These are phyloP conservation scores for Dryas integrifolia DNA, from an alignment of 331 rosid genomes.

Conservation along the genomic window DNA sequence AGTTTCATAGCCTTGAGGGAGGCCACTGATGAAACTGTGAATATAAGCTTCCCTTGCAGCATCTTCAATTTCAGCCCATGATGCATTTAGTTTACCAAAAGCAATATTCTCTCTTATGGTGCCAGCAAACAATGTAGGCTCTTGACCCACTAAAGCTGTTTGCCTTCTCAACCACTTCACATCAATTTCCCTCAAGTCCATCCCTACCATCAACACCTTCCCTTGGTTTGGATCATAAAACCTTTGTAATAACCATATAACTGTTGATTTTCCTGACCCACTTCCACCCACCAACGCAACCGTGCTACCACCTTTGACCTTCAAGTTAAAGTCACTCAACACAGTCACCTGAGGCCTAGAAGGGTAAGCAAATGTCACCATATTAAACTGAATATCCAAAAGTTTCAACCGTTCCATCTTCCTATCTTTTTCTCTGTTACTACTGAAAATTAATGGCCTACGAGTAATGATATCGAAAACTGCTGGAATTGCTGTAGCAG, in stretches of 20 bases:
- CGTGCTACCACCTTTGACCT: constrained; percentile 62
- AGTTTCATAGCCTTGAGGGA: constrained; percentile 88
- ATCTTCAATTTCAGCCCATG: constrained; percentile 85
- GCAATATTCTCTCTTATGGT: constrained; percentile 81
- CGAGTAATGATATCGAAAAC: constrained; percentile 64
- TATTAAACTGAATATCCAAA: constrained; percentile 57
- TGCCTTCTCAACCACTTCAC: constrained; percentile 83
- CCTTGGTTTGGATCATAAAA: constrained; percentile 89
- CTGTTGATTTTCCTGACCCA: constrained; percentile 91
- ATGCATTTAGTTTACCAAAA: constrained; percentile 59
- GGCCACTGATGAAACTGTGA: constrained; percentile 77
- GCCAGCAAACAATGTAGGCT: constrained; percentile 79
- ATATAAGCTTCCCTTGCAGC: constrained; percentile 78
- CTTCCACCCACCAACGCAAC: constrained; percentile 85
- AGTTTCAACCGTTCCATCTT: constrained; percentile 49
- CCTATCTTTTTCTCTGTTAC: constrained; percentile 33
- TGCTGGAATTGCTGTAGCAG: constrained; percentile 59
- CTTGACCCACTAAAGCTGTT: constrained; percentile 84
- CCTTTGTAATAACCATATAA: constrained; percentile 77
- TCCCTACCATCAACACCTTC: constrained; percentile 68
- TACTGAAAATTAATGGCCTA: constrained; percentile 49
- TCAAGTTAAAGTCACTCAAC: constrained; percentile 60
- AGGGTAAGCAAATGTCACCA: constrained; percentile 80
- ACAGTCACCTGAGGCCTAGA: constrained; percentile 71
- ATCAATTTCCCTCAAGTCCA: constrained; percentile 65